Percentiles rank a stretch among this genome's conserved stretches.
These are phyloP conservation scores for Nidularia pulvinata DNA, from an alignment of 768 basidiomycete genomes.

Conservation along the genomic window DNA sequence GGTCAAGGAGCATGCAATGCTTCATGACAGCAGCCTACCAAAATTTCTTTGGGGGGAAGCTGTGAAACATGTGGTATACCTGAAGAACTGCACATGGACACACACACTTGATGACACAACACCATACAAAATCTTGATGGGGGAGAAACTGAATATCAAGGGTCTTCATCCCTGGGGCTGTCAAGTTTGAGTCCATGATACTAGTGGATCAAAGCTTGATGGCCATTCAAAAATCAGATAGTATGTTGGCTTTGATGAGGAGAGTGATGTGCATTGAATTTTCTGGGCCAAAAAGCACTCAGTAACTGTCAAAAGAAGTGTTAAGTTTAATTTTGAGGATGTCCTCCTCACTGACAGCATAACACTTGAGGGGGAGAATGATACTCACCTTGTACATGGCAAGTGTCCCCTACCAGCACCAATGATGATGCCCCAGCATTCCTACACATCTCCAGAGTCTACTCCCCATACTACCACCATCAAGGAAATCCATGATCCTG, in stretches of 20 bases:
- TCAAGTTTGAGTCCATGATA: constrained; percentile 11
- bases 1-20: constrained; percentile 14
- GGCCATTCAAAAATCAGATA: constrained; percentile 4
- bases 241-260: constrained; percentile 11
- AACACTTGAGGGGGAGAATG: not conserved
- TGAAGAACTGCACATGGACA: constrained; percentile 24
- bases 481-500: not conserved
- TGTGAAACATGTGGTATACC: constrained; percentile 9
- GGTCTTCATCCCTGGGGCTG: constrained; percentile 18
- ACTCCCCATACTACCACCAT: no score
- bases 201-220: constrained; percentile 6
- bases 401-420: no score
- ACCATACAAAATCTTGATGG: constrained; percentile 13
- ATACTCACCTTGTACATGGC: not conserved
- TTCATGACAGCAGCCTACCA: constrained; percentile 11
- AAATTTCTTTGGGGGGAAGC: constrained; percentile 21
- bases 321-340: no score
- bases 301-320: no score
- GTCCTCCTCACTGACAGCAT: not conserved
- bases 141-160: constrained; percentile 18
- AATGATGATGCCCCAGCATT: not conserved
- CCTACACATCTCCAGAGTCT: not conserved
- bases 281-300: constrained; percentile 21
- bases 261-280: constrained; percentile 9
- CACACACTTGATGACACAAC: constrained; percentile 16